Percentiles rank a stretch among this genome's conserved stretches.
phyloP scores from a whole-genome alignment of 1,139 yeast species.

The Meyerozyma sp. region DNA sequence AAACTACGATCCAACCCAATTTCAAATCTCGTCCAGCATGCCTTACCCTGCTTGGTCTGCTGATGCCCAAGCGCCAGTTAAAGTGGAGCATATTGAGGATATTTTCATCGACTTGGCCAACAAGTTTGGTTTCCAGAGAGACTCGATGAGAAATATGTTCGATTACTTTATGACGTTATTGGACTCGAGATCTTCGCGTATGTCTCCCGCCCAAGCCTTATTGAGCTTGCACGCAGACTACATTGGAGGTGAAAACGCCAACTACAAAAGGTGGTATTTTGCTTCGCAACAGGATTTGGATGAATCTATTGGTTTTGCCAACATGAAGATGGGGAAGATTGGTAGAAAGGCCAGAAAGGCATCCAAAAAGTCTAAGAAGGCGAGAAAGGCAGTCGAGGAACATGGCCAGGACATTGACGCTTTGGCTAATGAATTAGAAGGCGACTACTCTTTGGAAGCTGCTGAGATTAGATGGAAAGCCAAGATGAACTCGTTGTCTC shows the following conservation, averaged over 20 bases:
- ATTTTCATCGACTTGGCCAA: constrained; percentile 84
- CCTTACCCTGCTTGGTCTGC: constrained; percentile 31
- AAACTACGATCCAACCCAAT: constrained; percentile 61
- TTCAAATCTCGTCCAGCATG: constrained; percentile 52
- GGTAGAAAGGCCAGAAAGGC: constrained; percentile 49
- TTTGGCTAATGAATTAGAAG: constrained; percentile 75
- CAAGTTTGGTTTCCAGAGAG: constrained; percentile 96
- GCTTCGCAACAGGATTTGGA: constrained; percentile 28
- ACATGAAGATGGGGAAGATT: constrained; percentile 72
- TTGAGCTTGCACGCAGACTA: constrained; percentile 93
- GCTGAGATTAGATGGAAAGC: constrained; percentile 50
- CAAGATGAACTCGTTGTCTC: constrained; percentile 41
- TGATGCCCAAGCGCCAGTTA: constrained; percentile 55
- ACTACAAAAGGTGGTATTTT: constrained; percentile 24
- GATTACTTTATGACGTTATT: constrained; percentile 91
- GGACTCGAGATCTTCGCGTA: constrained; percentile 93
- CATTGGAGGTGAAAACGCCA: constrained; percentile 37
- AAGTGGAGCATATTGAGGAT: constrained; percentile 86
- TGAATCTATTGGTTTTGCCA: constrained; percentile 35
- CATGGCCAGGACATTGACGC: constrained; percentile 45
- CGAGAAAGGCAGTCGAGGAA: constrained; percentile 51
- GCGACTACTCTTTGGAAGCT: constrained; percentile 64
- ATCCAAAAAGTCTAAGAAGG: constrained; percentile 56
- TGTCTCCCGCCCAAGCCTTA: constrained; percentile 94
- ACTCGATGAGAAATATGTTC: constrained; percentile 94